A percentile compares a stretch with the other conserved stretches of the same genome.
Conservation (phyloP, 345 rosid species). For the Psidium friedrichsthalianum region DNA sequence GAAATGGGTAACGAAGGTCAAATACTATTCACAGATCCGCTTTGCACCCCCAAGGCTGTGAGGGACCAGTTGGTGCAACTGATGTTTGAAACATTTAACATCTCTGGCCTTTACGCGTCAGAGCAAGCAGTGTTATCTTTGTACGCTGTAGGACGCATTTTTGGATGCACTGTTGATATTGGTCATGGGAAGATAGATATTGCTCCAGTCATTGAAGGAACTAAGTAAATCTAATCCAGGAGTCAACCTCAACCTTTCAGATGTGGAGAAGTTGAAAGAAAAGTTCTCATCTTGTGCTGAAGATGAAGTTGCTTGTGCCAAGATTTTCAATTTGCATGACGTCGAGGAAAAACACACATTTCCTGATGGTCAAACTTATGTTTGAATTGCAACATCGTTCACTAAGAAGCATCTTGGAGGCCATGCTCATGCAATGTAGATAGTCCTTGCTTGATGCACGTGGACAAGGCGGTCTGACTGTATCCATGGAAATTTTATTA, state of each 20-base stretch:
- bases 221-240: conserved; percentile 68
- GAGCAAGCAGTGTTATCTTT: conserved; percentile 97
- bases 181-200: conserved; percentile 98
- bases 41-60: conserved; percentile 85
- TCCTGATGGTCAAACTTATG: conserved; percentile 58
- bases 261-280: conserved; percentile 72
- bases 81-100: conserved; percentile 97
- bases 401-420: not conserved
- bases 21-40: conserved; percentile 86
- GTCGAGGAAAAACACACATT: conserved; percentile 63
- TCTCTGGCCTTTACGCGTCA: conserved; percentile 94
- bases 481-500: not conserved
- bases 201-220: conserved; percentile 61
- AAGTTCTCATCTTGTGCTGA: conserved; percentile 72
- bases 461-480: not conserved
- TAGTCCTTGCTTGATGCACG: not conserved
- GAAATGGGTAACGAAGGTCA: conserved; percentile 98
- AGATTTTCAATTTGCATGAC: conserved; percentile 14
- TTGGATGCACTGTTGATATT: conserved; percentile 97
- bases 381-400: not conserved
- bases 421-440: not conserved
- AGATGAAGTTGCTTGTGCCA: conserved; percentile 67
- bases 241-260: conserved; percentile 48
- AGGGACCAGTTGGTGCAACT: conserved; percentile 91
- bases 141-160: conserved; percentile 93